These are phyloP conservation scores for Gossypium gossypioides DNA, from an alignment of 441 rosid genomes.

Conservation along the genomic window DNA sequence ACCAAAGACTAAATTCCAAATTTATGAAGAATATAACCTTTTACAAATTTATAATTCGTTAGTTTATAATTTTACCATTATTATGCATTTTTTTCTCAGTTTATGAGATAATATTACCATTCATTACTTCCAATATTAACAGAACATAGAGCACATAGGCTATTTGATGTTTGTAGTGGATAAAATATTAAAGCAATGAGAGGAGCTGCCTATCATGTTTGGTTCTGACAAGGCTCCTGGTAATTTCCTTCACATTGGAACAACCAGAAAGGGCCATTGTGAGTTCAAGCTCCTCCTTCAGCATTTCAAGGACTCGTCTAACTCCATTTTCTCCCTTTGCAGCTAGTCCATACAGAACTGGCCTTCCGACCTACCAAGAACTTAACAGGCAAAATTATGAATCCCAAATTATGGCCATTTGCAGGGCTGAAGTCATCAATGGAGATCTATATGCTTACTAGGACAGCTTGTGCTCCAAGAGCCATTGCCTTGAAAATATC, in stretches of 20 bases:
- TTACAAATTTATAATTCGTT: too few relatives aligned
- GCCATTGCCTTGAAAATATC: slow-evolving; percentile 87
- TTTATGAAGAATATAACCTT: too few relatives aligned
- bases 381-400: neutral
- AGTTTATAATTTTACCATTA: too few relatives aligned
- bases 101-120: neutral
- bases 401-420: neutral
- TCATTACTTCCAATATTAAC: neutral
- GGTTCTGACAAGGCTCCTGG: slow-evolving; percentile 46
- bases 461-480: slow-evolving; percentile 78
- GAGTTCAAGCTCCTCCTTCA: slow-evolving; percentile 64
- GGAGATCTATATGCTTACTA: slow-evolving; percentile 34
- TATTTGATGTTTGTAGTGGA: neutral
- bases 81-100: too few relatives aligned
- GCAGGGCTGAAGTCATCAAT: neutral
- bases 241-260: slow-evolving; percentile 45
- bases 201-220: slow-evolving; percentile 24
- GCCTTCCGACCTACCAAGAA: slow-evolving; percentile 65
- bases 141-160: neutral
- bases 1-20: too few relatives aligned
- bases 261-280: slow-evolving; percentile 81
- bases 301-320: slow-evolving; percentile 50
- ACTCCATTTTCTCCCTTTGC: slow-evolving; percentile 69
- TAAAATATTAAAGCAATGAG: slow-evolving; percentile 35
- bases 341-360: slow-evolving; percentile 62